phyloP scores from a whole-genome alignment of 2,329 filamentous ascomycete genomes.

The Proliferodiscus dingleyae region DNA sequence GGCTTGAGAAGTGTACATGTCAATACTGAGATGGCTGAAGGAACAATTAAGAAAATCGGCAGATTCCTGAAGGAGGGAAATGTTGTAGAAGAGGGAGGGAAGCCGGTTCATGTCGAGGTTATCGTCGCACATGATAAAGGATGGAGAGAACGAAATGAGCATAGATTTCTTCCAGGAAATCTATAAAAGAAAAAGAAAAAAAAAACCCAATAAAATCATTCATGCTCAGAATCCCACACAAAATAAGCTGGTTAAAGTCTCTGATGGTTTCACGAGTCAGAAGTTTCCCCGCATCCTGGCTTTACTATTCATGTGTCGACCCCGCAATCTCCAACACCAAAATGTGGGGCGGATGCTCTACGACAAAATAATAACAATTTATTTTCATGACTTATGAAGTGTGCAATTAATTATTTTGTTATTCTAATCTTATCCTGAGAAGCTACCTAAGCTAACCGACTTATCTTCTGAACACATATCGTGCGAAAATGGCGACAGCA shows the following conservation, averaged over 20 bases:
- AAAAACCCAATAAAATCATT: no score
- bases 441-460: no score
- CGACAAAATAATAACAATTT: conserved; percentile 3
- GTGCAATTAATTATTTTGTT: no score
- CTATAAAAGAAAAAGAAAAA: conserved; percentile 1
- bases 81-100: background rate
- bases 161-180: conserved; percentile 26
- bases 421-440: no score
- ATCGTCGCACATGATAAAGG: conserved; percentile 46
- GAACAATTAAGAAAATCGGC: conserved; percentile 38
- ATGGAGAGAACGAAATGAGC: conserved; percentile 39
- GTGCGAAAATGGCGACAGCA: conserved; percentile 1
- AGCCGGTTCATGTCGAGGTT: conserved; percentile 38
- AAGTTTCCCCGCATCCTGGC: background rate
- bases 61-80: conserved; percentile 32
- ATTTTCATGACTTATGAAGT: no score
- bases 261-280: background rate
- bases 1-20: conserved; percentile 45
- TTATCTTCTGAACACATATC: no score
- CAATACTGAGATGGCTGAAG: conserved; percentile 40
- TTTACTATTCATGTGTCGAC: background rate
- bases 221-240: no score
- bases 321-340: background rate
- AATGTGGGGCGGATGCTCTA: conserved; percentile 1
- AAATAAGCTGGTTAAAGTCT: background rate